phyloP scores from a whole-genome alignment of 2,329 filamentous ascomycete genomes.

The Raffaelea arxii region DNA sequence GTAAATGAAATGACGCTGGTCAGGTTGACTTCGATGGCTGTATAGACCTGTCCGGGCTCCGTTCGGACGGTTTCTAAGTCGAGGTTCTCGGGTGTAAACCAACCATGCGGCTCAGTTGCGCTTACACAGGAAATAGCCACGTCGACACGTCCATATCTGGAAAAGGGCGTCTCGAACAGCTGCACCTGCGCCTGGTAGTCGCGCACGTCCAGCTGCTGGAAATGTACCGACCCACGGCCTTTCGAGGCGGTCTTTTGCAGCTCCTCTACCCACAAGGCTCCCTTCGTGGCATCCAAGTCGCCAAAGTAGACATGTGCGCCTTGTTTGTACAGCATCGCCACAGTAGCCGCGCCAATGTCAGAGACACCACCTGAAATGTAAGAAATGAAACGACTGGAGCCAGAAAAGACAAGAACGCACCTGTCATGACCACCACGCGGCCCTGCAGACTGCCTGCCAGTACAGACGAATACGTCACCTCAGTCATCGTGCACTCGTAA shows the following conservation, averaged over 20 bases:
- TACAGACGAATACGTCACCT: too few relatives aligned
- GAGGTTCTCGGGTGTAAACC: slow-evolving; percentile 31
- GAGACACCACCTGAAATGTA: slow-evolving; percentile 16
- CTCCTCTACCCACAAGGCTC: too few relatives aligned
- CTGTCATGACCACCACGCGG: too few relatives aligned
- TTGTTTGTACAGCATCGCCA: slow-evolving; percentile 12
- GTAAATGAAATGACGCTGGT: slow-evolving; percentile 35
- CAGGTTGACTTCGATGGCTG: slow-evolving; percentile 35
- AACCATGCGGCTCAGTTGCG: slow-evolving; percentile 28
- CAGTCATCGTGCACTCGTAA: too few relatives aligned
- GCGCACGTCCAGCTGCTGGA: slow-evolving; percentile 33
- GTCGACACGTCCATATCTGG: slow-evolving; percentile 33
- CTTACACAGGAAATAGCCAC: slow-evolving; percentile 23
- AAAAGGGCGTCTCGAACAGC: slow-evolving; percentile 34
- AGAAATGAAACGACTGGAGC: too few relatives aligned
- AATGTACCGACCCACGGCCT: slow-evolving; percentile 19
- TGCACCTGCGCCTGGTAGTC: slow-evolving; percentile 33
- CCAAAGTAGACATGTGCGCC: slow-evolving; percentile 19
- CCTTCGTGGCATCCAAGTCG: slow-evolving; percentile 16
- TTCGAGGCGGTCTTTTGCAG: not conserved
- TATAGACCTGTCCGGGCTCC: slow-evolving; percentile 23
- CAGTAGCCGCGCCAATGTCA: slow-evolving; percentile 17
- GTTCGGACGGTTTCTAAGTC: slow-evolving; percentile 28
- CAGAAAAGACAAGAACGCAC: not conserved
- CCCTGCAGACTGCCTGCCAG: too few relatives aligned